Base-by-base conservation (phyloP, 164 flowering plant species). In the Litsea cubeba region DNA sequence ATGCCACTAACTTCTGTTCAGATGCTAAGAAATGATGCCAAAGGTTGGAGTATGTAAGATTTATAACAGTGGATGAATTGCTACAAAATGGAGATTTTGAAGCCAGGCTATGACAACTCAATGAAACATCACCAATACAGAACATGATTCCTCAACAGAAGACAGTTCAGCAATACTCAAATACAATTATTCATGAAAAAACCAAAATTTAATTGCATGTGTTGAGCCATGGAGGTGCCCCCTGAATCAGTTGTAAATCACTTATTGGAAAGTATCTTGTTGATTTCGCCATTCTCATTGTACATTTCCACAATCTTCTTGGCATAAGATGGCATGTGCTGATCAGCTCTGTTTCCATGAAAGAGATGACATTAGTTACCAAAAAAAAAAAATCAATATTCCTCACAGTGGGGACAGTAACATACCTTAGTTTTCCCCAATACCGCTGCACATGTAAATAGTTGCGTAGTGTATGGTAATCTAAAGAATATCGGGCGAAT, bases 401-500 rank as follows among this genome's bases (percentile, higher is more conserved):
- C 46, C 62, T 20, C 5, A 23, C 11, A 70, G 23, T 7, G 10
- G 15, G 7, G 62, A 65, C 8, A 2, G 28, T 17, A 66, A n/a
- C 28, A 32, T 82, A 93, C 99, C 98, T 95, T 74, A 87, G 77
- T 81, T 86, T 91, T 76, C 98, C 98, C 99, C 99, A 93, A 1
- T 71, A 68, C 50, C 99, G 97, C 72, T 86, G 88, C 5, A 88
- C 90, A 75, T 95, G 77, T 65, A 95, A 81, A 81, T 91, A 90
- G 79, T 95, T 95, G 46, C 99, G 81, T 74, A 95, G 90, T 58
- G 99, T 95, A 73, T 95, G 99, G 84, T 95, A 95, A 75, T 95
- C 98, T 26, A 95, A 83, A 1, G 99, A 95, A 80, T 95, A 95
- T 14, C 97, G 93, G 14, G 98, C 99, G 75, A 95, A 95, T 79